phyloP scores from a whole-genome alignment of 2,329 filamentous ascomycete species.

The Trichoderma gracile region DNA sequence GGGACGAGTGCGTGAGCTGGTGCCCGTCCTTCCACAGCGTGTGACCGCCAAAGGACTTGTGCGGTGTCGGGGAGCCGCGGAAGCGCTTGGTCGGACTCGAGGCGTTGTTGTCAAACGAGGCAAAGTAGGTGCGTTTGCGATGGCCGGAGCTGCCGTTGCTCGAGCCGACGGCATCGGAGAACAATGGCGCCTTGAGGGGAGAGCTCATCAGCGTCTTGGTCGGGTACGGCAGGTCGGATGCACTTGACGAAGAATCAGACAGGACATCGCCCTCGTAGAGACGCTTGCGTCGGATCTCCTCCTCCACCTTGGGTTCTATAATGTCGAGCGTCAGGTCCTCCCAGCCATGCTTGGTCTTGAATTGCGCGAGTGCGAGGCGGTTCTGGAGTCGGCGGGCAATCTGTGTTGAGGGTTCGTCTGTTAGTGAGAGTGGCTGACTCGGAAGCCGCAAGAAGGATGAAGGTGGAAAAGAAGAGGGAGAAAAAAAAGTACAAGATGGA shows the following conservation, averaged over 20 bases:
- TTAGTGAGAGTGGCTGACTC: constrained; percentile 26
- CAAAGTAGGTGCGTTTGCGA: constrained; percentile 64
- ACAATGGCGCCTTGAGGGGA: constrained; percentile 77
- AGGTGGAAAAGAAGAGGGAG: not conserved
- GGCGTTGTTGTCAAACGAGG: constrained; percentile 56
- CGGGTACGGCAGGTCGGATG: constrained; percentile 74
- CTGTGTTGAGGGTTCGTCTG: constrained; percentile 47
- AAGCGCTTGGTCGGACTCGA: constrained; percentile 69
- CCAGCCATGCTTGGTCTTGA: constrained; percentile 96
- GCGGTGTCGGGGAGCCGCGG: constrained; percentile 60
- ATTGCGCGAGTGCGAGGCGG: constrained; percentile 90
- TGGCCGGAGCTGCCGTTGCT: constrained; percentile 67
- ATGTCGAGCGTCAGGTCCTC: constrained; percentile 83
- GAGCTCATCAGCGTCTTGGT: constrained; percentile 75
- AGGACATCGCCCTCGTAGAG: constrained; percentile 70
- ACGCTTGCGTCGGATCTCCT: constrained; percentile 74
- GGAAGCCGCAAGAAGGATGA: not conserved
- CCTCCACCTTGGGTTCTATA: constrained; percentile 81
- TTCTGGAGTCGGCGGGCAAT: constrained; percentile 92
- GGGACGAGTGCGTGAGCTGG: constrained; percentile 80
- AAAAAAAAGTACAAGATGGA: not conserved
- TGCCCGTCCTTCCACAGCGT: constrained; percentile 72
- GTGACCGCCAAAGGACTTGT: constrained; percentile 58
- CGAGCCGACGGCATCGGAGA: constrained; percentile 77
- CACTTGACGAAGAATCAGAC: constrained; percentile 83